Evolutionary conservation across 495 filamentous ascomycete species (phyloP).

Genomic region (Penicillium canariense): DNA sequence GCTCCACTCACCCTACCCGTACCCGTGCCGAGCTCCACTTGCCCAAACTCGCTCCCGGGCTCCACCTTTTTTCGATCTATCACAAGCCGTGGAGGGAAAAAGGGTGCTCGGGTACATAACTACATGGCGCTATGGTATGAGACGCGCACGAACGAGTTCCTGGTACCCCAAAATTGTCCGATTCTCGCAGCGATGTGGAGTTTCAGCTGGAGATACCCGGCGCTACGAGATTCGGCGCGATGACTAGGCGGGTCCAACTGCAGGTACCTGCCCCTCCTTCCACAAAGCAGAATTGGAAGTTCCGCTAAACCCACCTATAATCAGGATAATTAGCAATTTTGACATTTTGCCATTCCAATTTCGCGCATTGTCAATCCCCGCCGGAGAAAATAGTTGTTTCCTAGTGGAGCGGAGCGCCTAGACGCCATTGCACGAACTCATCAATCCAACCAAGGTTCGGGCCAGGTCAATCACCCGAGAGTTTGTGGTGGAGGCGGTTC

Average conservation of each 20-base stretch:
- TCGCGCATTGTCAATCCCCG: too few relatives aligned
- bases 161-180: conserved; percentile 19
- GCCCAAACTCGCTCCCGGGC: neutral
- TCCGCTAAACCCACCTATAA: too few relatives aligned
- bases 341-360: too few relatives aligned
- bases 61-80: conserved; percentile 12
- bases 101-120: neutral
- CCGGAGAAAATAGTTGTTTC: conserved; percentile 11
- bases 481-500: conserved; percentile 1
- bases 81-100: neutral
- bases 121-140: conserved; percentile 11
- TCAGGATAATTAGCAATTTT: too few relatives aligned
- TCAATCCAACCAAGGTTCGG: conserved; percentile 18
- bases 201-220: neutral
- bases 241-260: neutral
- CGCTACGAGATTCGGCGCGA: neutral
- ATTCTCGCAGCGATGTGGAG: neutral
- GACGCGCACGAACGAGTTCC: conserved; percentile 16
- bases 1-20: conserved; percentile 3
- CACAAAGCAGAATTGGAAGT: neutral
- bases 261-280: neutral
- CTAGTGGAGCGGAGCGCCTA: neutral
- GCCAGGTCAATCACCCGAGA: conserved; percentile 11
- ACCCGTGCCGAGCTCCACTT: conserved; percentile 12
- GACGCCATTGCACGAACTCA: conserved; percentile 17